Conservation (phyloP, 176 grass and related monocot genomes). For the Paspalum notatum region DNA sequence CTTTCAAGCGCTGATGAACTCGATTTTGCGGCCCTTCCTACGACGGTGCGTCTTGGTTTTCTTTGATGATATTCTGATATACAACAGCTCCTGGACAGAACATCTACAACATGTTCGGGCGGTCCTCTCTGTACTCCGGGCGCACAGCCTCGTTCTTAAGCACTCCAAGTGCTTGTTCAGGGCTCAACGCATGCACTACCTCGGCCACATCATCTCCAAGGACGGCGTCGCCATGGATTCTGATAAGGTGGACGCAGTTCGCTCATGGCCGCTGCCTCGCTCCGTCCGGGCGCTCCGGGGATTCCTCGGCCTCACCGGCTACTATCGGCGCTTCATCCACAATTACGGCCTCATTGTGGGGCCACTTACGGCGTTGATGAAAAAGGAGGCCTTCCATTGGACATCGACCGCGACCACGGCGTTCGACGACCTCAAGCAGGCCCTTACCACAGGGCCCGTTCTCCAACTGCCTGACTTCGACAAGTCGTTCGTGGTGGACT, state of each 20-base stretch:
- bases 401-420: accelerated
- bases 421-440: not conserved
- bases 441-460: too few relatives aligned
- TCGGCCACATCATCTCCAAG: too few relatives aligned
- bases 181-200: too few relatives aligned
- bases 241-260: too few relatives aligned
- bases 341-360: not conserved
- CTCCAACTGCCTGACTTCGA: too few relatives aligned
- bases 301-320: too few relatives aligned
- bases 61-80: not conserved
- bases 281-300: too few relatives aligned
- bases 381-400: not conserved
- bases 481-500: too few relatives aligned
- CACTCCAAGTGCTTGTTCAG: too few relatives aligned
- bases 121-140: not conserved
- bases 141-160: not conserved
- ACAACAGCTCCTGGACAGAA: not conserved
- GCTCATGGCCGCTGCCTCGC: too few relatives aligned
- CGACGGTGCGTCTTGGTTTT: not conserved
- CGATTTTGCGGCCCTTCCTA: not conserved
- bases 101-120: not conserved
- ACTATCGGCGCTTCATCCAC: too few relatives aligned
- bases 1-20: not conserved
- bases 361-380: not conserved
- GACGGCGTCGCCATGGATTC: too few relatives aligned